Evolutionary conservation across 192 early-diverging fungal species (phyloP).

Genomic region (Pilobolus umbonatus): DNA sequence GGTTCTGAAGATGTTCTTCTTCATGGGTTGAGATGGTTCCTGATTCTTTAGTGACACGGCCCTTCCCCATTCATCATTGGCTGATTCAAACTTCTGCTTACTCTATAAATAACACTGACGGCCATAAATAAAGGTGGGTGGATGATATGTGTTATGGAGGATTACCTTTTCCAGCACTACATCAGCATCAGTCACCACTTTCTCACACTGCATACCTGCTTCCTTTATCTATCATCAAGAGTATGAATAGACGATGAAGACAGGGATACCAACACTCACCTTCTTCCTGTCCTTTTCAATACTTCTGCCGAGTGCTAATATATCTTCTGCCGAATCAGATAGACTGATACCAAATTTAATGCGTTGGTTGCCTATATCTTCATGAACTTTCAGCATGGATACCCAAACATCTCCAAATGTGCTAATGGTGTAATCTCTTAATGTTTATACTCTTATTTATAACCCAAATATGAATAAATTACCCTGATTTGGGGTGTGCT

Average conservation of each 20-base stretch:
- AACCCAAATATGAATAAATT: background rate
- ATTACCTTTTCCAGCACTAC: constrained; percentile 76
- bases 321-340: constrained; percentile 75
- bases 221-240: constrained; percentile 50
- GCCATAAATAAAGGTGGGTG: background rate
- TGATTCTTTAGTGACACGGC: constrained; percentile 53
- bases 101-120: constrained; percentile 42
- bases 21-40: constrained; percentile 28
- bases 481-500: constrained; percentile 55
- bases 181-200: constrained; percentile 74
- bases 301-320: constrained; percentile 67
- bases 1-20: constrained; percentile 49
- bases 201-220: constrained; percentile 69
- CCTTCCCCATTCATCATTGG: constrained; percentile 84
- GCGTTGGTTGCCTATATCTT: constrained; percentile 73
- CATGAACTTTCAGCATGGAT: constrained; percentile 77
- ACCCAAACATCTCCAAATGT: constrained; percentile 75
- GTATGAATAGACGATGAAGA: background rate
- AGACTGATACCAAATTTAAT: constrained; percentile 70
- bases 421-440: background rate
- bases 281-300: constrained; percentile 76
- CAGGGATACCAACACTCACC: constrained; percentile 29
- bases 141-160: background rate
- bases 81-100: constrained; percentile 63
- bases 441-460: background rate